Conservation (phyloP, 2,329 filamentous ascomycete genomes). For the Aspergillus uvarum region DNA sequence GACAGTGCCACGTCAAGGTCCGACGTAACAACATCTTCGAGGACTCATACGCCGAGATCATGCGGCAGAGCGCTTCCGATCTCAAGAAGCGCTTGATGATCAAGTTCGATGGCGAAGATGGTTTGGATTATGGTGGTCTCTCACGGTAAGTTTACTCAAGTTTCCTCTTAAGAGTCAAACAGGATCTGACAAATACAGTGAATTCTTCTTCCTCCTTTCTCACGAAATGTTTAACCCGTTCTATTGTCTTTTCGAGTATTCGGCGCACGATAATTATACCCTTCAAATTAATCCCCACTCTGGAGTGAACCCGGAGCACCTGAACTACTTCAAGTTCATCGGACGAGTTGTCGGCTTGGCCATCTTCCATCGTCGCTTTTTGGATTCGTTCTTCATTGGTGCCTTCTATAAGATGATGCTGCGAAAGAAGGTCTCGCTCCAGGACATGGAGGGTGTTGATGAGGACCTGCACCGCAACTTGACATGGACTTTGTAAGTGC, state of each 20-base stretch:
- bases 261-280: slow-evolving; percentile 99
- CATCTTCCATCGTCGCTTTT: slow-evolving; percentile 95
- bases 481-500: slow-evolving; percentile 80
- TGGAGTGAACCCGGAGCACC: slow-evolving; percentile 97
- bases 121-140: slow-evolving; percentile 94
- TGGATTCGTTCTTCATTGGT: slow-evolving; percentile 98
- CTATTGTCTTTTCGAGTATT: slow-evolving; percentile 99
- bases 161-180: neutral
- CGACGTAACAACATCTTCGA: slow-evolving; percentile 96
- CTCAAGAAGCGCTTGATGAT: slow-evolving; percentile 99
- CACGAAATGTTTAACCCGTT: slow-evolving; percentile 99
- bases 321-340: slow-evolving; percentile 99
- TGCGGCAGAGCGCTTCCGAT: slow-evolving; percentile 90
- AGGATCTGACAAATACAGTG: slow-evolving; percentile 53
- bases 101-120: slow-evolving; percentile 98
- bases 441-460: slow-evolving; percentile 98
- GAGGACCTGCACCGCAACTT: slow-evolving; percentile 95
- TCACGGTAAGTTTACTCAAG: slow-evolving; percentile 60
- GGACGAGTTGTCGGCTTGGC: slow-evolving; percentile 93
- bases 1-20: slow-evolving; percentile 98
- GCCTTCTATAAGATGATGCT: slow-evolving; percentile 99
- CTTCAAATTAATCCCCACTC: slow-evolving; percentile 99
- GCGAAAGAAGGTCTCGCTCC: slow-evolving; percentile 83
- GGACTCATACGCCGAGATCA: slow-evolving; percentile 97
- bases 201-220: slow-evolving; percentile 98